A percentile compares a stretch with the other conserved stretches of the same genome.
Evolutionary conservation across 306 rosid genomes (phyloP).

Genomic region (Gleditsia sinensis): DNA sequence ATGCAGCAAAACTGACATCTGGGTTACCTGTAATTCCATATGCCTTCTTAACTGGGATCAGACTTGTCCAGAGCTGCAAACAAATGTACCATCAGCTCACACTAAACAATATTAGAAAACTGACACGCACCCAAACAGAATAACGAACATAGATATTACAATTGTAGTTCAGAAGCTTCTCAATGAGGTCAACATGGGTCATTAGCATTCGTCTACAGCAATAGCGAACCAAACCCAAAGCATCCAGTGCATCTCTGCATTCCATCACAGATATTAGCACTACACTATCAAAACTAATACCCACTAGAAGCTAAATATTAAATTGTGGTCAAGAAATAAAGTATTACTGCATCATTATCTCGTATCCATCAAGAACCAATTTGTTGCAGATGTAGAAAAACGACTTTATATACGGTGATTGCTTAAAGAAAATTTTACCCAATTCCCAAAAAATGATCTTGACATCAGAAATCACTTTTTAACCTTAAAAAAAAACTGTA

Average conservation of each 20-base stretch:
- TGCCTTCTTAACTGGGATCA: constrained; percentile 41
- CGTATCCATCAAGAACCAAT: background rate
- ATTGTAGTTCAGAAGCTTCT: constrained; percentile 95
- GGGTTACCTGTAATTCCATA: constrained; percentile 13
- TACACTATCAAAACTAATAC: background rate
- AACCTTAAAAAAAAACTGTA: background rate
- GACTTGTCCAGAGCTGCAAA: constrained; percentile 61
- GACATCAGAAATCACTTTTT: background rate
- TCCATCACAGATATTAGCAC: constrained; percentile 30
- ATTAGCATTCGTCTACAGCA: constrained; percentile 98
- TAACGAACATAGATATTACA: constrained; percentile 45
- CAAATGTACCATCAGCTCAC: background rate
- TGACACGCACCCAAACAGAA: background rate
- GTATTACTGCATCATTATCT: background rate
- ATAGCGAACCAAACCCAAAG: constrained; percentile 85
- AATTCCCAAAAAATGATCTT: background rate
- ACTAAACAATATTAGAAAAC: background rate
- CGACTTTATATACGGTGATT: background rate
- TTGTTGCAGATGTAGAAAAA: background rate
- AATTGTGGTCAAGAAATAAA: background rate
- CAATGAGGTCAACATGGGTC: constrained; percentile 98
- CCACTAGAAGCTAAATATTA: background rate
- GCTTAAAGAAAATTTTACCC: background rate
- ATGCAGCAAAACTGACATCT: background rate
- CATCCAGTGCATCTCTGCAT: constrained; percentile 91